phyloP scores from a whole-genome alignment of 2,329 filamentous ascomycete genomes.

The Alternaria arbusti region DNA sequence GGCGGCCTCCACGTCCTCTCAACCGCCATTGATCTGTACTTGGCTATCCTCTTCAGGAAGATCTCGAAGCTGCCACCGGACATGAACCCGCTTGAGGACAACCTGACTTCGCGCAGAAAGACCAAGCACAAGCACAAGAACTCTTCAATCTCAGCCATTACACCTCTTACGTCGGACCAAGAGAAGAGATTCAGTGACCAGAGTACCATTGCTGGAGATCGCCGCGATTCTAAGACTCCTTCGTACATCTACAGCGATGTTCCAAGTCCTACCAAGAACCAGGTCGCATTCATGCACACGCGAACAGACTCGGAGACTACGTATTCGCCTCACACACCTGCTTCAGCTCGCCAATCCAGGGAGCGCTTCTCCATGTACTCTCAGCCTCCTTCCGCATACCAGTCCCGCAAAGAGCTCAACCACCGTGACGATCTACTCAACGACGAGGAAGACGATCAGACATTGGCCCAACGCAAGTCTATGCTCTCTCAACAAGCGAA shows the following conservation, averaged over 20 bases:
- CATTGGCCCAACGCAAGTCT: constrained; percentile 41
- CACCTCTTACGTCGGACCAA: constrained; percentile 54
- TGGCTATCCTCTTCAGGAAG: constrained; percentile 79
- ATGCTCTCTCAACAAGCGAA: constrained; percentile 43
- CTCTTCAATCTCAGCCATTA: constrained; percentile 57
- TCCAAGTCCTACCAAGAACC: constrained; percentile 47
- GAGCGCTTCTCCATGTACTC: constrained; percentile 54
- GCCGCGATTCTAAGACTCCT: constrained; percentile 39
- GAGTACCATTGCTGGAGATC: constrained; percentile 49
- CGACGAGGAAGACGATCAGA: constrained; percentile 37
- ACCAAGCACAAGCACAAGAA: constrained; percentile 76
- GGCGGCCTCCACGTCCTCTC: constrained; percentile 75
- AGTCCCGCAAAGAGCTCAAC: constrained; percentile 48
- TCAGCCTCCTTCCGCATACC: constrained; percentile 43
- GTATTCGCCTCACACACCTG: constrained; percentile 59
- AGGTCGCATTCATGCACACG: constrained; percentile 82
- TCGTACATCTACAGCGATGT: constrained; percentile 38
- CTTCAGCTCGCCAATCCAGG: constrained; percentile 61
- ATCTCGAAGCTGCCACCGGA: constrained; percentile 86
- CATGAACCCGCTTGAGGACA: constrained; percentile 91
- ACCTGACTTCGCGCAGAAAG: constrained; percentile 73
- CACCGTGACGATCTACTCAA: constrained; percentile 39
- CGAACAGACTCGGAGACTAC: constrained; percentile 67
- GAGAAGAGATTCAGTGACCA: constrained; percentile 67
- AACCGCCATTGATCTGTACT: constrained; percentile 73